Percentiles rank a stretch among this genome's conserved stretches.
phyloP scores from a whole-genome alignment of 495 filamentous ascomycete species.

The Saxophila tyrrhenica region DNA sequence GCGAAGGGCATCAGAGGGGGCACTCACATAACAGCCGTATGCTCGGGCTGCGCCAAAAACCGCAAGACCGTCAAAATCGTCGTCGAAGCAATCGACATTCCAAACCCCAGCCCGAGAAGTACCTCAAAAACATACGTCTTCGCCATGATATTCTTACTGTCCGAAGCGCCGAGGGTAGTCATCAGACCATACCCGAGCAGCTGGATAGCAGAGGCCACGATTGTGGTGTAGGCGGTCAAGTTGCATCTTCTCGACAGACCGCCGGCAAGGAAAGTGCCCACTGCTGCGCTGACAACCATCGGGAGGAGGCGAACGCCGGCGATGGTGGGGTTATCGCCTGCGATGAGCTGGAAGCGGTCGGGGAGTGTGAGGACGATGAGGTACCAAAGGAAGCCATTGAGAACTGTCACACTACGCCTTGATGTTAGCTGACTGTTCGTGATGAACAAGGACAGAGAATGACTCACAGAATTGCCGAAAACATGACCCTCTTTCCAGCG shows the following conservation, averaged over 20 bases:
- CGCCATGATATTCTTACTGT: background rate
- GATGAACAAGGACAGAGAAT: background rate
- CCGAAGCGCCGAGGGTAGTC: conserved; percentile 1
- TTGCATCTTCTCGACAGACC: background rate
- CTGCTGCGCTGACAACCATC: conserved; percentile 1
- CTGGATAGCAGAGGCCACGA: background rate
- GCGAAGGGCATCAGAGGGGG: no score
- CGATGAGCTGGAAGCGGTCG: conserved; percentile 4
- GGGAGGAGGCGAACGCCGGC: conserved; percentile 5
- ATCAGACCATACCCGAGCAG: conserved; percentile 4
- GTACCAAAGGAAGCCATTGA: conserved; percentile 5
- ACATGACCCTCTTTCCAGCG: background rate
- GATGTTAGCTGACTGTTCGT: background rate
- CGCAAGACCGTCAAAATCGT: background rate
- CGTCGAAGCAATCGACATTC: background rate
- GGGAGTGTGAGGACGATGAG: conserved; percentile 2
- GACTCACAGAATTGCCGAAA: background rate
- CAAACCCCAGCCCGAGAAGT: conserved; percentile 5
- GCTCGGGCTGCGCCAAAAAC: background rate
- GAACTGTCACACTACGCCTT: conserved; percentile 1
- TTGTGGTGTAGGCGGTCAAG: conserved; percentile 1
- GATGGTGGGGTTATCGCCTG: background rate
- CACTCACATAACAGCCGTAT: background rate
- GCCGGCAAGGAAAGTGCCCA: conserved; percentile 5
- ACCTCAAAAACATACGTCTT: conserved; percentile 3